A percentile compares a stretch with the other conserved stretches of the same genome.
phyloP scores from a whole-genome alignment of 2,329 filamentous ascomycete species.

The Phaeosphaeriaceae sp. region DNA sequence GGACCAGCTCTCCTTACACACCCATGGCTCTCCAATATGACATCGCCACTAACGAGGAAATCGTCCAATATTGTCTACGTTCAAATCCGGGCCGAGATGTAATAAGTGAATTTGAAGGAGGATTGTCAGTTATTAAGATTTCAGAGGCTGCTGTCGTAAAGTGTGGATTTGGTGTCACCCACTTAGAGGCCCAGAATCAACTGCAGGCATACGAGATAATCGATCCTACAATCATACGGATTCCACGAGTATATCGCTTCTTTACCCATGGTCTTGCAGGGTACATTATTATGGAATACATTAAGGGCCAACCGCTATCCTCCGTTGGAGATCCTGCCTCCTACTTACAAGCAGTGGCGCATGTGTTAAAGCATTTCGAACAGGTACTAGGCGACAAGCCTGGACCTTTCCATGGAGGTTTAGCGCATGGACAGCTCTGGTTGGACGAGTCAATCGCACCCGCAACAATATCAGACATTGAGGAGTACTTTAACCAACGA shows the following conservation, averaged over 20 bases:
- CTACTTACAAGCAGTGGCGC: no score
- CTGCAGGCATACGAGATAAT: constrained; percentile 9
- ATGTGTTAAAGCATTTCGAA: no score
- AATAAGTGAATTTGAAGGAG: constrained; percentile 8
- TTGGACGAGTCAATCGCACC: constrained; percentile 6
- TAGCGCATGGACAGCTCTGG: constrained; percentile 4
- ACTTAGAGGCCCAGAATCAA: constrained; percentile 7
- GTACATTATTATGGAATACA: no score
- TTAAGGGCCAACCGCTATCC: no score
- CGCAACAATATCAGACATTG: constrained; percentile 8
- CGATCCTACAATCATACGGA: constrained; percentile 7
- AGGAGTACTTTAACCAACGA: constrained; percentile 9
- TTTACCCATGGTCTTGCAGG: background rate
- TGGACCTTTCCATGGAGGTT: no score
- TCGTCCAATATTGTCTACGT: constrained; percentile 8
- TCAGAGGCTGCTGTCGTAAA: constrained; percentile 12
- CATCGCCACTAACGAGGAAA: constrained; percentile 5
- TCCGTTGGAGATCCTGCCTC: no score
- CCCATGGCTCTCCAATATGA: background rate
- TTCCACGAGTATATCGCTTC: constrained; percentile 11
- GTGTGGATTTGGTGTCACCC: constrained; percentile 11
- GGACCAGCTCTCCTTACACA: background rate
- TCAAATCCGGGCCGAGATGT: constrained; percentile 8
- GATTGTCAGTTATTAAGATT: constrained; percentile 13
- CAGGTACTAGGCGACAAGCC: no score